These are phyloP conservation scores for Pseudisothecium myosuroides DNA, from an alignment of 225 moss, liverwort and hornwort genomes.

Conservation along the genomic window DNA sequence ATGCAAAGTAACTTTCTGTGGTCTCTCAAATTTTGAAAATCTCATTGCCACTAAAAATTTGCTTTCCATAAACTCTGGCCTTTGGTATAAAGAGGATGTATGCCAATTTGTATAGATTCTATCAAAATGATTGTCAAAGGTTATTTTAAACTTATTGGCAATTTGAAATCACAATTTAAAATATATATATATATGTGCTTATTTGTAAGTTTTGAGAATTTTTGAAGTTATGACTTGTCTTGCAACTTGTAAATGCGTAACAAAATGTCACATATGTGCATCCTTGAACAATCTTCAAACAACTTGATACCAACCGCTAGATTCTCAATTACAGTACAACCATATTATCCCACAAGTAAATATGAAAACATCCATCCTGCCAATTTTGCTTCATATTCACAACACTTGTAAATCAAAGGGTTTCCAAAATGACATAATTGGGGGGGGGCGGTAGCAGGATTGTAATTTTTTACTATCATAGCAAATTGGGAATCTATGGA, in stretches of 20 bases:
- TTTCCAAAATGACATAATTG: not conserved
- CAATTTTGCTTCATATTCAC: not conserved
- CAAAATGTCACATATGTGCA: not conserved
- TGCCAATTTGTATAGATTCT: not conserved
- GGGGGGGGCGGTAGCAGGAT: rapidly evolving
- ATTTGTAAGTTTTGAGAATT: not conserved
- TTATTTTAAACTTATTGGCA: not conserved
- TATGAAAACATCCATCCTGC: too few relatives aligned
- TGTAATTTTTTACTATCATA: not conserved
- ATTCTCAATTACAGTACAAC: not conserved
- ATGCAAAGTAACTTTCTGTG: not conserved
- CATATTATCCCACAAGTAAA: not conserved
- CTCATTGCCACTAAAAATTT: not conserved
- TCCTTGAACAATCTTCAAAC: too few relatives aligned
- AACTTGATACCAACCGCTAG: not conserved
- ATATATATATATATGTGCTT: too few relatives aligned
- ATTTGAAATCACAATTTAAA: not conserved
- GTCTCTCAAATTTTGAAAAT: not conserved
- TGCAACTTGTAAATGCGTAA: not conserved
- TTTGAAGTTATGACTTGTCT: not conserved
- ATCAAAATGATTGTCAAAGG: not conserved
- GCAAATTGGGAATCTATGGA: rapidly evolving
- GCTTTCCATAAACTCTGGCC: not conserved
- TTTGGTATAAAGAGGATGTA: rapidly evolving
- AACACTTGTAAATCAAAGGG: not conserved